Conservation (phyloP, 345 rosid species). For the Boechera stricta region DNA sequence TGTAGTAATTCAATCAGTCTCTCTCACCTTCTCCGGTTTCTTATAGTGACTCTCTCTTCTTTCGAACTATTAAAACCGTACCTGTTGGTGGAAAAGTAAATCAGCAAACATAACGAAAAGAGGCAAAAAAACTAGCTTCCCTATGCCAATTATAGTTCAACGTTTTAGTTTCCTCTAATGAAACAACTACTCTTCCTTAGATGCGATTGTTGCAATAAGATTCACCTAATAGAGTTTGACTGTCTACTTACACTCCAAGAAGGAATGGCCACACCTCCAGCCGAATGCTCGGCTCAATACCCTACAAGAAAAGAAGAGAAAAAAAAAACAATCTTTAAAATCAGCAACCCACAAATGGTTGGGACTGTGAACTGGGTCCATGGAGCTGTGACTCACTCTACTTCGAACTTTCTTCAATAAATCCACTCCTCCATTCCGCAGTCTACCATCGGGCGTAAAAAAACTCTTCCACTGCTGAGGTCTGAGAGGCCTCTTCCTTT, state of each 20-base stretch:
- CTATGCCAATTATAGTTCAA: neutral
- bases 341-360: neutral
- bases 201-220: neutral
- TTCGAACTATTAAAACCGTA: slow-evolving; percentile 76
- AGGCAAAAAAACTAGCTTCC: neutral
- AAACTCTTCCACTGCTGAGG: slow-evolving; percentile 82
- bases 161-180: neutral
- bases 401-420: slow-evolving; percentile 91
- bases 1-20: slow-evolving; percentile 22
- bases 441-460: slow-evolving; percentile 73
- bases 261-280: slow-evolving; percentile 98
- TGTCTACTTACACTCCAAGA: slow-evolving; percentile 86
- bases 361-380: slow-evolving; percentile 17
- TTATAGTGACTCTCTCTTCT: slow-evolving; percentile 74
- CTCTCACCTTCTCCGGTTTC: slow-evolving; percentile 74
- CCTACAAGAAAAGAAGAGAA: slow-evolving; percentile 55
- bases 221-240: slow-evolving; percentile 17
- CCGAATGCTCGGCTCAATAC: slow-evolving; percentile 88
- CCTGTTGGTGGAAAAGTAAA: slow-evolving; percentile 47
- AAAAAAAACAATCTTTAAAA: slow-evolving; percentile 12
- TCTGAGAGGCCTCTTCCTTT: slow-evolving; percentile 72
- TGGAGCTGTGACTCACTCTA: slow-evolving; percentile 67
- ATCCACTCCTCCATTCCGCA: slow-evolving; percentile 77
- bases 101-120: neutral
- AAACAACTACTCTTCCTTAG: neutral